Conservation (phyloP, 306 rosid genomes). For the Sphenostylis stenocarpa region DNA sequence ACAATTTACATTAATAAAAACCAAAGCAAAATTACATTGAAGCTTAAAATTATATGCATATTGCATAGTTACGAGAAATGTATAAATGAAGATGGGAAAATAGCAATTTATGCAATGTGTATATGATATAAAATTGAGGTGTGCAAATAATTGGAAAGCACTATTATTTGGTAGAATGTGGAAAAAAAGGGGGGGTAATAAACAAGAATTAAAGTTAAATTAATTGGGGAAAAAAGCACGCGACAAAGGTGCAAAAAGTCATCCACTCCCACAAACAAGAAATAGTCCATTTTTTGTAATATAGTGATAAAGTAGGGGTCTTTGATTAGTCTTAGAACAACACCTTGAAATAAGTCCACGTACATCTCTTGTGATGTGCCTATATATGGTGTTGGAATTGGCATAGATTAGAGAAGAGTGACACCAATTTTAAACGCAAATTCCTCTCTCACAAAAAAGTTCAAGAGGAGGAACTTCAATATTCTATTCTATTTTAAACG, state of each 20-base stretch:
- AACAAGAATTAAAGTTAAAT: conserved; percentile 22
- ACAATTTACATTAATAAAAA: neutral
- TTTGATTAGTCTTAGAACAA: conserved; percentile 27
- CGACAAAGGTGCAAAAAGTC: conserved; percentile 12
- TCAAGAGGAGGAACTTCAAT: neutral
- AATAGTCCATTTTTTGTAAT: conserved; percentile 39
- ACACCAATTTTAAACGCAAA: neutral
- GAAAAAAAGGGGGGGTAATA: neutral
- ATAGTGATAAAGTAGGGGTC: conserved; percentile 42
- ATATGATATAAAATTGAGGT: neutral
- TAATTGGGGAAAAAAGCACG: conserved; percentile 7
- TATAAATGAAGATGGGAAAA: neutral
- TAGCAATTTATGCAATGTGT: neutral
- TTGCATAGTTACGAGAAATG: neutral
- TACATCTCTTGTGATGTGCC: conserved; percentile 31
- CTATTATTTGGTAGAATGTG: neutral
- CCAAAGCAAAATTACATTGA: neutral
- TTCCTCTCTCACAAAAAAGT: neutral
- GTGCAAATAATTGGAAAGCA: neutral
- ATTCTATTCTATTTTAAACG: no score
- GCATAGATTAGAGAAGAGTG: neutral
- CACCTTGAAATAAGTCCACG: conserved; percentile 42
- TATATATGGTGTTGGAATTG: conserved; percentile 28
- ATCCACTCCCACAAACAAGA: conserved; percentile 8
- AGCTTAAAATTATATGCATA: neutral